A percentile compares a stretch with the other conserved stretches of the same genome.
phyloP scores from a whole-genome alignment of 2,329 filamentous ascomycete genomes.

The Pseudogymnoascus sp. region DNA sequence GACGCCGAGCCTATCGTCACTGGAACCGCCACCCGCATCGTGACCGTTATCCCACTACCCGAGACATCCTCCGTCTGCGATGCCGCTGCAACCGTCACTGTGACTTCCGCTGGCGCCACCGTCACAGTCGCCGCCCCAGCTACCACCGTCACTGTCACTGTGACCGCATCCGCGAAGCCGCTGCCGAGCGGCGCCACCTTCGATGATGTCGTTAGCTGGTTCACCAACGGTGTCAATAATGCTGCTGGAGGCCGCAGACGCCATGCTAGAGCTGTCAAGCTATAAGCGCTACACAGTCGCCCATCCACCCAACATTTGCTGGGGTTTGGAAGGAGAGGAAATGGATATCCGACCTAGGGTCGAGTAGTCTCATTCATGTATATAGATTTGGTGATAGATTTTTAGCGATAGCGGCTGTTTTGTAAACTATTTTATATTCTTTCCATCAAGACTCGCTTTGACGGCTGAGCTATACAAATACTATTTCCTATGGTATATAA shows the following conservation, averaged over 20 bases:
- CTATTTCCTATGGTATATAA: background rate
- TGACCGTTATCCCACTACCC: background rate
- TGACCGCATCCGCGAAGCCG: constrained; percentile 9
- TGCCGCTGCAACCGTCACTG: constrained; percentile 10
- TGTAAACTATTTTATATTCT: constrained; percentile 4
- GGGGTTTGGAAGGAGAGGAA: background rate
- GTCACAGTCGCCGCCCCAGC: constrained; percentile 3
- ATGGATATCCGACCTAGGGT: background rate
- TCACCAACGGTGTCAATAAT: background rate
- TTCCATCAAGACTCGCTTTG: background rate
- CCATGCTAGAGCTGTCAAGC: background rate
- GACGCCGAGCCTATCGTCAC: constrained; percentile 27
- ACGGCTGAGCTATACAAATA: background rate
- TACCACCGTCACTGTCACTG: constrained; percentile 9
- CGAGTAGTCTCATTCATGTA: background rate
- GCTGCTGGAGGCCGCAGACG: background rate
- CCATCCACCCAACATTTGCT: background rate
- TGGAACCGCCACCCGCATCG: constrained; percentile 16
- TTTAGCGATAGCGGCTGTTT: background rate
- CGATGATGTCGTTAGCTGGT: constrained; percentile 2
- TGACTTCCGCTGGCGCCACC: constrained; percentile 8
- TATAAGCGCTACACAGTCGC: background rate
- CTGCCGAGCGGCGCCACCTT: constrained; percentile 1
- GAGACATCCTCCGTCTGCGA: background rate
- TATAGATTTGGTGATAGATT: background rate